Percentiles rank a stretch among this genome's conserved stretches.
Conservation (phyloP, 495 filamentous ascomycete species). For the Penicillium crystallinum region DNA sequence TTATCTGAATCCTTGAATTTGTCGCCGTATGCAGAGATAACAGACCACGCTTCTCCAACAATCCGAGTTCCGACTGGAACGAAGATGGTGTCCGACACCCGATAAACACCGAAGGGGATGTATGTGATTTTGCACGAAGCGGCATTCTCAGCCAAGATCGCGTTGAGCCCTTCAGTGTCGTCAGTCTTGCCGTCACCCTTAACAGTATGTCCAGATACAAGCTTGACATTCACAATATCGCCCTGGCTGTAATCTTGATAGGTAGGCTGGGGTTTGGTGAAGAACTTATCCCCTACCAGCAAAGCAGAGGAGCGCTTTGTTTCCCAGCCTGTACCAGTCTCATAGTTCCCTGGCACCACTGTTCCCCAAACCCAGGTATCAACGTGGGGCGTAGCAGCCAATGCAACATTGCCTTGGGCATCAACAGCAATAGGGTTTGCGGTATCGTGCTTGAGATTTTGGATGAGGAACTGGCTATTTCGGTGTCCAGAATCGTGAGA, state of each 20-base stretch:
- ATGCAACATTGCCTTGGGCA: conserved; percentile 31
- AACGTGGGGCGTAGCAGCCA: conserved; percentile 42
- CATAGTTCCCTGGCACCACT: conserved; percentile 27
- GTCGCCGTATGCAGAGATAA: conserved; percentile 45
- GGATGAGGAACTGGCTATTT: conserved; percentile 35
- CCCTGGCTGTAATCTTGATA: conserved; percentile 43
- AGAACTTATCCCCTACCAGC: conserved; percentile 23
- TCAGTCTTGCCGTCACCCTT: conserved; percentile 41
- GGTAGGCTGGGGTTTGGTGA: conserved; percentile 38
- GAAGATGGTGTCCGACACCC: conserved; percentile 51
- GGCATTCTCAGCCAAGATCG: conserved; percentile 44
- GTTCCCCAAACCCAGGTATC: conserved; percentile 43
- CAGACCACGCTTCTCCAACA: conserved; percentile 51
- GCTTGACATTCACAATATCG: conserved; percentile 49
- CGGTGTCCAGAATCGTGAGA: conserved; percentile 28
- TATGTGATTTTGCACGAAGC: conserved; percentile 49
- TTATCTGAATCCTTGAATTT: conserved; percentile 46
- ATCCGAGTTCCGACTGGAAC: conserved; percentile 51
- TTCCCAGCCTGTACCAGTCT: conserved; percentile 14
- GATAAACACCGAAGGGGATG: conserved; percentile 58
- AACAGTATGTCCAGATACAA: conserved; percentile 28
- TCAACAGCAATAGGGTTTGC: conserved; percentile 29
- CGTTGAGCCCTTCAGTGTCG: conserved; percentile 47
- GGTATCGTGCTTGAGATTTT: conserved; percentile 29
- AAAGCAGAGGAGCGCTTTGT: conserved; percentile 20